Conservation (phyloP, 169 alveolate species). For the Cystoisospora suis region DNA sequence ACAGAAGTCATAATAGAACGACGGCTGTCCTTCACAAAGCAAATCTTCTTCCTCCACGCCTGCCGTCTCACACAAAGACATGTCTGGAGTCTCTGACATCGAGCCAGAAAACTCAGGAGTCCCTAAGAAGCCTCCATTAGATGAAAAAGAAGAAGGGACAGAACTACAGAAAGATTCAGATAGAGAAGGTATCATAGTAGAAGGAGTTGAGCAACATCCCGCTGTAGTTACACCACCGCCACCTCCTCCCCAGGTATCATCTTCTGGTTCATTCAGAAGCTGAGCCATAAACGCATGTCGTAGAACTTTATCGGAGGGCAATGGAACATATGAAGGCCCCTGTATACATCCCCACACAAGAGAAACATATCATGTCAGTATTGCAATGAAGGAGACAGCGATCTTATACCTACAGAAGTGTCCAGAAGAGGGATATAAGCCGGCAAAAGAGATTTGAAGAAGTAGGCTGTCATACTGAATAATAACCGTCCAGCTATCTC, state of each 20-base stretch:
- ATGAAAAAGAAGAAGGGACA: background rate
- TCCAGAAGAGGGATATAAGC: background rate
- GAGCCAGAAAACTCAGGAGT: background rate
- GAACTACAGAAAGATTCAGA: background rate
- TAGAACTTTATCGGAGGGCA: conserved; percentile 9
- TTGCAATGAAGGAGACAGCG: background rate
- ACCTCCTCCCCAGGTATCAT: background rate
- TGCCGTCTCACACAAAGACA: background rate
- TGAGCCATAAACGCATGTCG: conserved; percentile 1
- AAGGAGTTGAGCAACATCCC: background rate
- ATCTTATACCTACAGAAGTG: background rate
- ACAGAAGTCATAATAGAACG: background rate
- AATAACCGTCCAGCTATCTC: background rate
- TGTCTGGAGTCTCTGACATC: background rate
- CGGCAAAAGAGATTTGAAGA: background rate
- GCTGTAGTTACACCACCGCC: background rate
- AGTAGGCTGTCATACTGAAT: background rate
- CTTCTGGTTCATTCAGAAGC: conserved; percentile 4
- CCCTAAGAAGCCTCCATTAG: background rate
- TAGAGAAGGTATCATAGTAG: background rate
- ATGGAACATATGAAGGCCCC: conserved; percentile 22
- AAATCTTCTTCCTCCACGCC: background rate
- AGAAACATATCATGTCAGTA: background rate
- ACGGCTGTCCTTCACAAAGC: background rate
- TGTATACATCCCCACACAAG: background rate